Evolutionary conservation across 371 early-diverging fungal species (phyloP), one percentile per base, ranked within the genome.

Genomic region (Lichtheimia hyalospora): DNA sequence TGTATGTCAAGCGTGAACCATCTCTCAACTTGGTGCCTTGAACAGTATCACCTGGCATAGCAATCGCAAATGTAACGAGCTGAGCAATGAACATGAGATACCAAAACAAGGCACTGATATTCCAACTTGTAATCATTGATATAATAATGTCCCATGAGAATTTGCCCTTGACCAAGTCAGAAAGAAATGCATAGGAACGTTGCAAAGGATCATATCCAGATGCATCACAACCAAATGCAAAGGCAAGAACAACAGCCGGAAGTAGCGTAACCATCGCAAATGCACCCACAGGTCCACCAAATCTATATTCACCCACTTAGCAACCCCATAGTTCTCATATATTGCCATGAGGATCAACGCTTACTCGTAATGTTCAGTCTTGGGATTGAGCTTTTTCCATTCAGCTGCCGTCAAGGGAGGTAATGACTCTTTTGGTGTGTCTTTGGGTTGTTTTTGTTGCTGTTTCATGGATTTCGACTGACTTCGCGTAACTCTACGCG

Each of bases 241-340:
- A 85, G 49, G 90, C 81, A 5, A 84, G 67, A 18, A 90, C 83
- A 5, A 90, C 69, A 10, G 84, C 16, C 23, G 92, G 85, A 34
- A 92, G 78, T 16, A 66, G 71, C 4, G 75, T 56, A 23, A 89
- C 73, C 71, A 92, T 86, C 2, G 82, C 77, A 3, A 77, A 55
- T 1, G 91, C 82, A 20, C 94, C 92, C 46, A 87, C 70, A 3
- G 88, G 88, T 20, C 96, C 96, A 46, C 92, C 79, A 73, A 95
- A 71, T 50, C 79, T 79, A 58, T 6, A 58, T 51, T 27, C 8
- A 10, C 8, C 5, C 6, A 34, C 10, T 27, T 4, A 27, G 4
- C 7, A 27, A 3, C 27, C 27, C 3, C 27, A 8, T 8, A 8
- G 10, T 2, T 34, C 6, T 25, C 25, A 2, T 25, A 25, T 8